Conservation (phyloP, 1,284 basidiomycete species). For the Ceratobasidium sp. region DNA sequence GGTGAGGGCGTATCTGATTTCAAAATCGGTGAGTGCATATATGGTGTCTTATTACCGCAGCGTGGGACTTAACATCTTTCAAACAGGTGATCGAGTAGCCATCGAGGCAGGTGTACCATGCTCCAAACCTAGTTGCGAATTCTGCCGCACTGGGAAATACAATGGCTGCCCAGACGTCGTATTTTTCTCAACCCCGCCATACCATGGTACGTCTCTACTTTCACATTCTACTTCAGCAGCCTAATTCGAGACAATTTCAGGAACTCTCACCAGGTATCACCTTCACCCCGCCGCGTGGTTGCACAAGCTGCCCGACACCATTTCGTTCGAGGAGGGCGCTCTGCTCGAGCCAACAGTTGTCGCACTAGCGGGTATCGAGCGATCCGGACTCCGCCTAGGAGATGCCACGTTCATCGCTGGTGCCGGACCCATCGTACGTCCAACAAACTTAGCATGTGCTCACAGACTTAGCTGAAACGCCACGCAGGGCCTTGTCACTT, state of each 20-base stretch:
- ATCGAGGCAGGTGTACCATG: conserved; percentile 64
- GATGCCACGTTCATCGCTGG: conserved; percentile 58
- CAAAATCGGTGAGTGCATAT: conserved; percentile 45
- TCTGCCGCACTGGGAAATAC: conserved; percentile 62
- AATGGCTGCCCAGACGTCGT: conserved; percentile 60
- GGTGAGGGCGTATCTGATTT: conserved; percentile 56
- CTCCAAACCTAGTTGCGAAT: conserved; percentile 57
- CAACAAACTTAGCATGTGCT: neutral
- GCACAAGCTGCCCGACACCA: conserved; percentile 60
- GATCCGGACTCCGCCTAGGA: conserved; percentile 59
- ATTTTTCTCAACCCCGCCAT: conserved; percentile 61
- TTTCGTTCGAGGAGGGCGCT: conserved; percentile 62
- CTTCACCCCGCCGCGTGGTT: conserved; percentile 63
- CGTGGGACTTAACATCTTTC: neutral
- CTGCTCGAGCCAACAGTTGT: conserved; percentile 63
- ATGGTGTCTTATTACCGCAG: conserved; percentile 39
- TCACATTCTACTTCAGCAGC: neutral
- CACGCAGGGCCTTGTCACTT: conserved; percentile 60
- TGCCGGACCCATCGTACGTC: conserved; percentile 50
- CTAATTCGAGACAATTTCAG: conserved; percentile 9
- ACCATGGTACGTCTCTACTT: conserved; percentile 53
- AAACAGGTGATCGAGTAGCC: conserved; percentile 57
- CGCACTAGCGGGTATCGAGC: conserved; percentile 62
- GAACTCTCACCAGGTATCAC: conserved; percentile 59
- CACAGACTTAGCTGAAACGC: conserved; percentile 5